phyloP scores from a whole-genome alignment of 768 basidiomycete genomes.

The Boletus pseudopeckii region DNA sequence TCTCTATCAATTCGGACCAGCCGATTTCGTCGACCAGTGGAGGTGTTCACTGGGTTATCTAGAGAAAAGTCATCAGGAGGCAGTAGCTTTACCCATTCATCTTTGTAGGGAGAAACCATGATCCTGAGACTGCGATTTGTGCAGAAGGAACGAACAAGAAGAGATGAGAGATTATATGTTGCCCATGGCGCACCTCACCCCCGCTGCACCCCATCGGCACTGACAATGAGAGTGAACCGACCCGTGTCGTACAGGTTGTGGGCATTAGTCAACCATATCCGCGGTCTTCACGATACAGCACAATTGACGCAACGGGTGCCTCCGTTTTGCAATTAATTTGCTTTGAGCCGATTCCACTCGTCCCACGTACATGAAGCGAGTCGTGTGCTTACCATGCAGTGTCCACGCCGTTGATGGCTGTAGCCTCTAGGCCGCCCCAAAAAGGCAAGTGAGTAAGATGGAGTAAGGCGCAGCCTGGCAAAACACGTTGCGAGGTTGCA shows the following conservation, averaged over 20 bases:
- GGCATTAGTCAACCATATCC: conserved; percentile 16
- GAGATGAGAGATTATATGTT: conserved; percentile 21
- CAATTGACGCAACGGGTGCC: conserved; percentile 8
- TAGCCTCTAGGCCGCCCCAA: conserved; percentile 12
- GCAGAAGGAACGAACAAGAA: neutral
- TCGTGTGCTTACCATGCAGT: conserved; percentile 23
- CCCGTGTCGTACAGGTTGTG: conserved; percentile 14
- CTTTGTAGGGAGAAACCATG: conserved; percentile 20
- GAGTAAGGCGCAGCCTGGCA: conserved; percentile 15
- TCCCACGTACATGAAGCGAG: neutral
- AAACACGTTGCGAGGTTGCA: conserved; percentile 24
- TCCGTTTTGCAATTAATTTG: conserved; percentile 3
- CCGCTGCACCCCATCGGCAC: conserved; percentile 20
- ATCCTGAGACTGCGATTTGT: conserved; percentile 2
- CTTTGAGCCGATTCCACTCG: neutral
- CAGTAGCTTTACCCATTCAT: conserved; percentile 28
- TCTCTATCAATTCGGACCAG: conserved; percentile 38
- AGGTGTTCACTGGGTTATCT: conserved; percentile 40
- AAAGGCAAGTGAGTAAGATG: conserved; percentile 28
- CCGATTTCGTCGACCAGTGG: conserved; percentile 39
- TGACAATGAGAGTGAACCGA: conserved; percentile 3
- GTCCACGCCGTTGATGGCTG: conserved; percentile 13
- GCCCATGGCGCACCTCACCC: conserved; percentile 20
- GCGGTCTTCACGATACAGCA: conserved; percentile 9
- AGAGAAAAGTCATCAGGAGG: conserved; percentile 35